A percentile compares a stretch with the other conserved stretches of the same genome.
Evolutionary conservation across 2,329 filamentous ascomycete species (phyloP).

Genomic region (Neocucurbitaria cava): DNA sequence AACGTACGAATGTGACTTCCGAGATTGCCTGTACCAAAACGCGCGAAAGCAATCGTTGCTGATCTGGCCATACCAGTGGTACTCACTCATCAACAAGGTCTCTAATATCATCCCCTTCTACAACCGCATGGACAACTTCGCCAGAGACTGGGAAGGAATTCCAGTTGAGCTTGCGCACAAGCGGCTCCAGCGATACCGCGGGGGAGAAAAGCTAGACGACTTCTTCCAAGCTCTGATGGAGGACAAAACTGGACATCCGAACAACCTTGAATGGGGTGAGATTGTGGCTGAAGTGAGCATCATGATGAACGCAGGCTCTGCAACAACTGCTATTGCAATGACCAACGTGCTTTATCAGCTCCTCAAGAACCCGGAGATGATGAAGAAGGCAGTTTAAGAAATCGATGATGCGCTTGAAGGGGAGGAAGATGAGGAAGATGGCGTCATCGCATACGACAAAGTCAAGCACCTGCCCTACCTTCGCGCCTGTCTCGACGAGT

Average conservation of each 20-base stretch:
- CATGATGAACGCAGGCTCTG: slow-evolving; percentile 60
- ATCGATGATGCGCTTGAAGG: slow-evolving; percentile 37
- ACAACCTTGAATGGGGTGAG: slow-evolving; percentile 64
- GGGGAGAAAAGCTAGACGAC: slow-evolving; percentile 64
- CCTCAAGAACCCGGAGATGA: slow-evolving; percentile 53
- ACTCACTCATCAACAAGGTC: slow-evolving; percentile 55
- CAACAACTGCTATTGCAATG: slow-evolving; percentile 62
- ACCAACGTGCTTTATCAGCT: slow-evolving; percentile 62
- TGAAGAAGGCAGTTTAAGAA: slow-evolving; percentile 34
- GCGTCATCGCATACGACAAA: slow-evolving; percentile 36
- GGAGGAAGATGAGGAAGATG: slow-evolving; percentile 32
- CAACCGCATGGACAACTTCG: slow-evolving; percentile 49
- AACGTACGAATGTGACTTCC: slow-evolving; percentile 55
- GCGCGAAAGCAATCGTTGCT: slow-evolving; percentile 60
- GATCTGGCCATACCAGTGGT: slow-evolving; percentile 61
- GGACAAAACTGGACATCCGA: slow-evolving; percentile 53
- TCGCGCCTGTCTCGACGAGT: slow-evolving; percentile 54
- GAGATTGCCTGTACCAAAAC: slow-evolving; percentile 60
- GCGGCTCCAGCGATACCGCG: slow-evolving; percentile 55
- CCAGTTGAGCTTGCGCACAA: slow-evolving; percentile 55
- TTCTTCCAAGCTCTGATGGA: slow-evolving; percentile 66
- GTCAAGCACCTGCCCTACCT: slow-evolving; percentile 45
- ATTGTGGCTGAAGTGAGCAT: slow-evolving; percentile 63
- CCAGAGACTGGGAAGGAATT: slow-evolving; percentile 57
- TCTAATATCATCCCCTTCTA: slow-evolving; percentile 58